phyloP scores from a whole-genome alignment of 805 yeast species.

The Yarrowia sp. region DNA sequence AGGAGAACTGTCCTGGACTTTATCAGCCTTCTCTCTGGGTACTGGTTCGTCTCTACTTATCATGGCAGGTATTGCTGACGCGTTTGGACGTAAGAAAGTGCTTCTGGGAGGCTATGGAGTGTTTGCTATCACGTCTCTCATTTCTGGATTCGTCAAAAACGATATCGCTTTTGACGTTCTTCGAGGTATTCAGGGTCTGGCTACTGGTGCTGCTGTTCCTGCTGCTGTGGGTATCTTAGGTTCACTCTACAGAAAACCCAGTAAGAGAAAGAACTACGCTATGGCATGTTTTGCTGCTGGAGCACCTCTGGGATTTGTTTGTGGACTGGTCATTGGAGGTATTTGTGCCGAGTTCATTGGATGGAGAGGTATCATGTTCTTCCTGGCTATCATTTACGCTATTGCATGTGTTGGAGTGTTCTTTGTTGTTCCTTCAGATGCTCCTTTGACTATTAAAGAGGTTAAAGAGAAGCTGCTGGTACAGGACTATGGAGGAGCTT shows the following conservation, averaged over 20 bases:
- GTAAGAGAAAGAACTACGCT: slow-evolving; percentile 44
- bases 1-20: slow-evolving; percentile 47
- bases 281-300: slow-evolving; percentile 48
- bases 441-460: slow-evolving; percentile 31
- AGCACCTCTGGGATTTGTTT: slow-evolving; percentile 49
- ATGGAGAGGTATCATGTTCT: slow-evolving; percentile 47
- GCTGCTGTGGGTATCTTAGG: slow-evolving; percentile 51
- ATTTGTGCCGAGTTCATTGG: slow-evolving; percentile 43
- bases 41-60: slow-evolving; percentile 46
- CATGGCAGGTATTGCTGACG: slow-evolving; percentile 51
- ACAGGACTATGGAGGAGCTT: slow-evolving; percentile 48
- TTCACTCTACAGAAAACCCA: slow-evolving; percentile 41
- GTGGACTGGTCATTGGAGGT: slow-evolving; percentile 48
- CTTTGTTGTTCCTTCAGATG: slow-evolving; percentile 43
- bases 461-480: slow-evolving; percentile 35
- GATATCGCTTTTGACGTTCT: slow-evolving; percentile 44
- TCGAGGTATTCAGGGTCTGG: slow-evolving; percentile 48
- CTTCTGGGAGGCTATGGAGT: slow-evolving; percentile 41
- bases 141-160: slow-evolving; percentile 32
- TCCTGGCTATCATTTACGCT: slow-evolving; percentile 44
- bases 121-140: slow-evolving; percentile 40
- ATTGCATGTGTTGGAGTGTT: slow-evolving; percentile 35
- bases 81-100: slow-evolving; percentile 47
- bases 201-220: slow-evolving; percentile 47
- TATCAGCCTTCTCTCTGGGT: slow-evolving; percentile 44